Evolutionary conservation across 1,284 basidiomycete species (phyloP).

Genomic region (Moesziomyces sp.): DNA sequence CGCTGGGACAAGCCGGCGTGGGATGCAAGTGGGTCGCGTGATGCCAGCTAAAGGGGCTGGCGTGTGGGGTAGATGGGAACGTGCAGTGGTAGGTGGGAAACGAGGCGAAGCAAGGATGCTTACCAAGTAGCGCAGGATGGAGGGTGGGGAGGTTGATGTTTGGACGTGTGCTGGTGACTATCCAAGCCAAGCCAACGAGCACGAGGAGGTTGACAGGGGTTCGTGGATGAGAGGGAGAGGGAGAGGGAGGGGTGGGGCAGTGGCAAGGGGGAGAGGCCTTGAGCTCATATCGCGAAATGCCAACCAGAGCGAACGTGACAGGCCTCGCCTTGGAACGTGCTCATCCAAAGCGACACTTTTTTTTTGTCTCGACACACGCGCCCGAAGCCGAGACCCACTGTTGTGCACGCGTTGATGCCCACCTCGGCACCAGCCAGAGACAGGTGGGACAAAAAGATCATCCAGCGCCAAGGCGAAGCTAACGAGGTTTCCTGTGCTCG

Average conservation of each 20-base stretch:
- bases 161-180: background rate
- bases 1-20: conserved; percentile 12
- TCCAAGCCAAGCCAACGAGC: background rate
- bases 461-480: no score
- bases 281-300: conserved; percentile 1
- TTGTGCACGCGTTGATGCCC: no score
- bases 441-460: no score
- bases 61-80: conserved; percentile 1
- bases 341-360: conserved; percentile 1
- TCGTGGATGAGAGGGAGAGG: background rate
- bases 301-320: conserved; percentile 30
- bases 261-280: background rate
- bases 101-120: conserved; percentile 16
- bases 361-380: background rate
- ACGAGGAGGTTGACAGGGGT: background rate
- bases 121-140: conserved; percentile 6
- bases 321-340: conserved; percentile 34
- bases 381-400: no score
- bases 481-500: background rate
- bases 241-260: background rate
- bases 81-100: background rate
- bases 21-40: background rate
- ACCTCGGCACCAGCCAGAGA: no score
- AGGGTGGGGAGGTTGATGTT: background rate
- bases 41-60: background rate